phyloP scores from a whole-genome alignment of 495 filamentous ascomycete species.

The Pyronema omphalodes region DNA sequence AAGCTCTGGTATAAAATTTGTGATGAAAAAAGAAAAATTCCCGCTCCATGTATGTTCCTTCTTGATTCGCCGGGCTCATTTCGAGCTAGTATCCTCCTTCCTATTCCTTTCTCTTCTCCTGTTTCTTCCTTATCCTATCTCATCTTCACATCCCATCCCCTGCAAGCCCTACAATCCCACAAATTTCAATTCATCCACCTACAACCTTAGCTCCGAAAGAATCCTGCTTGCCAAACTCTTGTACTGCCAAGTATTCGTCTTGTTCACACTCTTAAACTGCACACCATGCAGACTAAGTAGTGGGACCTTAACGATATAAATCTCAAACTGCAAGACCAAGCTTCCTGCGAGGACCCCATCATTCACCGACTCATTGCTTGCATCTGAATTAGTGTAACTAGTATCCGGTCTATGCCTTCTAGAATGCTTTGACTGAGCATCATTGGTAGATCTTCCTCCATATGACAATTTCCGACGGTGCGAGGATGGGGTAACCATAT shows the following conservation, averaged over 20 bases:
- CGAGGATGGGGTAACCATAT: constrained; percentile 35
- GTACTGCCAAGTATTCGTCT: constrained; percentile 94
- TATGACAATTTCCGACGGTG: constrained; percentile 72
- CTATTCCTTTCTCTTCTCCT: no score
- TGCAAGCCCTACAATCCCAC: background rate
- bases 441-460: constrained; percentile 31
- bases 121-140: background rate
- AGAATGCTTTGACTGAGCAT: constrained; percentile 7
- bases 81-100: no score
- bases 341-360: constrained; percentile 67
- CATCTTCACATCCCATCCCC: constrained; percentile 5
- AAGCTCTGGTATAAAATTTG: no score
- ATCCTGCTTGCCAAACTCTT: constrained; percentile 96
- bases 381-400: constrained; percentile 64
- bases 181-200: background rate
- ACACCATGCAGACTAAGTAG: constrained; percentile 84
- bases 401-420: constrained; percentile 39
- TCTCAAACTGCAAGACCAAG: constrained; percentile 77
- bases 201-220: constrained; percentile 69
- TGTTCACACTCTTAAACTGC: constrained; percentile 84
- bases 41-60: background rate
- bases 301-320: constrained; percentile 94
- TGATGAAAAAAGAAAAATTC: constrained; percentile 2
- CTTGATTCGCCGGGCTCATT: no score
- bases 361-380: constrained; percentile 58